These are phyloP conservation scores for Trichosporon ovoides DNA, from an alignment of 1,284 basidiomycete genomes.

Conservation along the genomic window DNA sequence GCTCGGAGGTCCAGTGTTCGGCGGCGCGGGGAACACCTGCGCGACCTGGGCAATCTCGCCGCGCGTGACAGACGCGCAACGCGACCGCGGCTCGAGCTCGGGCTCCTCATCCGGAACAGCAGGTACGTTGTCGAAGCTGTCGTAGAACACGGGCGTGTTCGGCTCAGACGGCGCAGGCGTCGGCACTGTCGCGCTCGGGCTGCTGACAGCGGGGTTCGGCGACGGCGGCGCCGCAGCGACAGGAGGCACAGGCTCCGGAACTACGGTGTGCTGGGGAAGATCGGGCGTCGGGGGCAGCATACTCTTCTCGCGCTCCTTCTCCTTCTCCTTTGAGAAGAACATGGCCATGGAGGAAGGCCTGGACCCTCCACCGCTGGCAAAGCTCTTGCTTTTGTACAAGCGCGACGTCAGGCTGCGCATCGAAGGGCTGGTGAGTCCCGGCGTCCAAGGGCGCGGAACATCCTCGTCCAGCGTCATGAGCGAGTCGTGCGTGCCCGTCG, in stretches of 20 bases:
- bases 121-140: constrained; percentile 14
- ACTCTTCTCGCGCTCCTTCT: constrained; percentile 2
- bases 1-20: background rate
- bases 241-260: background rate
- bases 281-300: background rate
- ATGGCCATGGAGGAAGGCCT: constrained; percentile 5
- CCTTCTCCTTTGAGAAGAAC: constrained; percentile 5
- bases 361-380: background rate
- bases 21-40: background rate
- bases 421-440: background rate
- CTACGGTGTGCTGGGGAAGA: background rate
- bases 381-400: constrained; percentile 17
- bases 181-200: background rate
- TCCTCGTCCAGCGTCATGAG: constrained; percentile 2
- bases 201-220: too few species aligned
- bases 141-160: constrained; percentile 16
- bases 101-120: background rate
- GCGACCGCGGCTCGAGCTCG: background rate
- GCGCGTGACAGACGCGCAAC: background rate
- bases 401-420: constrained; percentile 10
- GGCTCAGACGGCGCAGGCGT: background rate
- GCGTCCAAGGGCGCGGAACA: background rate
- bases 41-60: background rate
- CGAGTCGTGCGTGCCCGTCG: background rate
- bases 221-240: too few species aligned